Conservation (phyloP, 176 grass and related monocot genomes). For the Carex littledalei region DNA sequence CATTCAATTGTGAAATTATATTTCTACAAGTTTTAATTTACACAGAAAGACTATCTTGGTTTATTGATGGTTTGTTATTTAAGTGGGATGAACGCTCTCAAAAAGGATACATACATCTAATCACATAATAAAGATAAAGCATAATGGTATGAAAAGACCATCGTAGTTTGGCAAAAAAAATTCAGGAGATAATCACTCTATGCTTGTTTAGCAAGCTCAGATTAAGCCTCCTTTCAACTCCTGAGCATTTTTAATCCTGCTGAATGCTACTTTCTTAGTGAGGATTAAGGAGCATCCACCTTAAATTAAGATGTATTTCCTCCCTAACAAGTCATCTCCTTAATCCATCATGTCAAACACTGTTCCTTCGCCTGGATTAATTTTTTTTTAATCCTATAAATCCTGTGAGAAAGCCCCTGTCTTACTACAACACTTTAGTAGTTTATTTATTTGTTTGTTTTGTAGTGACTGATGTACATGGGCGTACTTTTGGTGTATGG, state of each 20-base stretch:
- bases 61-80: background rate
- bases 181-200: background rate
- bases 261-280: too few species aligned
- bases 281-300: too few species aligned
- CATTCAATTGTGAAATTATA: background rate
- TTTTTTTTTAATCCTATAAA: background rate
- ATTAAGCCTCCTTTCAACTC: too few species aligned
- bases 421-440: background rate
- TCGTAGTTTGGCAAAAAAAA: background rate
- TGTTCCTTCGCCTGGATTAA: too few species aligned
- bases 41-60: background rate
- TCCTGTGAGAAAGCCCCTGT: background rate
- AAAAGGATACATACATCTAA: background rate
- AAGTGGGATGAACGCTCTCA: background rate
- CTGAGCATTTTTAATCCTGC: too few species aligned
- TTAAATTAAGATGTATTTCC: too few species aligned
- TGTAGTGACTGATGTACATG: conserved; percentile 86
- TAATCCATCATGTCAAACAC: too few species aligned
- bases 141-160: background rate
- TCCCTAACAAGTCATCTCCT: too few species aligned
- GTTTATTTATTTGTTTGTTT: background rate
- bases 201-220: too few species aligned
- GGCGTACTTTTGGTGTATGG: conserved; percentile 87
- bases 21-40: background rate
- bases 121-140: background rate